Evolutionary conservation across 257 asterid species (phyloP).

Genomic region (Paraleonurus japonicus): DNA sequence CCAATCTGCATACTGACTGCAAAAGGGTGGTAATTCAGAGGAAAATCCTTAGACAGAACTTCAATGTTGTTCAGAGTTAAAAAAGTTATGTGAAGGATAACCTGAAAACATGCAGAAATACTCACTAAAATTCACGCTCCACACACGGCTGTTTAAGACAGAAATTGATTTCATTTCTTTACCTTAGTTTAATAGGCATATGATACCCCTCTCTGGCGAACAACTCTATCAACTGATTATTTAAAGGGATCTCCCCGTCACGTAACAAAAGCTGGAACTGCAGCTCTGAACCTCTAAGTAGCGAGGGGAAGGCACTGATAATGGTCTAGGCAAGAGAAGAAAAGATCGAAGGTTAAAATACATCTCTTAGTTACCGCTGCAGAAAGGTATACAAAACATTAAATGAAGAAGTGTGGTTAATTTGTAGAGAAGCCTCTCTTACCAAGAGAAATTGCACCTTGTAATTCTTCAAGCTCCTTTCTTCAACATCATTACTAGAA

Average conservation of each 20-base stretch:
- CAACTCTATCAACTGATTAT: constrained; percentile 62
- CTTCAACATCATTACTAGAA: constrained; percentile 40
- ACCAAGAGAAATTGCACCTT: constrained; percentile 74
- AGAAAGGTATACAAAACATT: neutral
- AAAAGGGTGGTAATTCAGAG: constrained; percentile 5
- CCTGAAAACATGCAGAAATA: constrained; percentile 13
- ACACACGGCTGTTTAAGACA: constrained; percentile 13
- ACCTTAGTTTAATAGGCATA: constrained; percentile 62
- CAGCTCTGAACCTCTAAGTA: constrained; percentile 68
- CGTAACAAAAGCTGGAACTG: constrained; percentile 50
- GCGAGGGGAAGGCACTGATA: constrained; percentile 66
- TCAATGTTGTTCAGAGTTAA: neutral
- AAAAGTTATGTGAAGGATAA: constrained; percentile 5
- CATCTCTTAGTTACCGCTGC: constrained; percentile 3
- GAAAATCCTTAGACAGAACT: neutral
- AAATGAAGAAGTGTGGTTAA: constrained; percentile 12
- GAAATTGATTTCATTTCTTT: constrained; percentile 22
- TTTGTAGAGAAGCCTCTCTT: constrained; percentile 32
- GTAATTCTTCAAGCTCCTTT: constrained; percentile 45
- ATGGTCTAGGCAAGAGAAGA: constrained; percentile 52
- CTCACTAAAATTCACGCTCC: constrained; percentile 15
- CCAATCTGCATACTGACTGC: constrained; percentile 6
- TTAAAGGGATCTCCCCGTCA: constrained; percentile 54
- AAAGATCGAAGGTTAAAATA: neutral
- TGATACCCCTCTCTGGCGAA: constrained; percentile 63